A percentile compares a stretch with the other conserved stretches of the same genome.
phyloP scores from a whole-genome alignment of 2,329 filamentous ascomycete genomes.

The Apiospora arundinis region DNA sequence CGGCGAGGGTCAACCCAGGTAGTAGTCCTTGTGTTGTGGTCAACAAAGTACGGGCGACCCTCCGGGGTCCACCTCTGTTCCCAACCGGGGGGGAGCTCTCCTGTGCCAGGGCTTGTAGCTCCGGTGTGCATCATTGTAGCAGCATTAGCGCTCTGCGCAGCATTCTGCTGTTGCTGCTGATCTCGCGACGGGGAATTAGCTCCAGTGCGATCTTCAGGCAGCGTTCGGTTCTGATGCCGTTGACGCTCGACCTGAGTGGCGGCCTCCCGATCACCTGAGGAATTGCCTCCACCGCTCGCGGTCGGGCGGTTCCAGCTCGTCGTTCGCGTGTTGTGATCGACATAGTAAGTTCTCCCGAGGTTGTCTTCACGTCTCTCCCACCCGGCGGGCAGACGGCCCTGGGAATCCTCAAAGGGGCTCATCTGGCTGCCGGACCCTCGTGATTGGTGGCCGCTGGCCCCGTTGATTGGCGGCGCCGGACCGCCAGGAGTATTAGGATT shows the following conservation, averaged over 20 bases:
- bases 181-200: conserved; percentile 85
- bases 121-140: conserved; percentile 94
- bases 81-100: conserved; percentile 94
- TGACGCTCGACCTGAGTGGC: conserved; percentile 92
- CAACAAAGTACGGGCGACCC: conserved; percentile 94
- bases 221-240: conserved; percentile 91
- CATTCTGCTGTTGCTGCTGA: conserved; percentile 49
- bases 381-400: conserved; percentile 87
- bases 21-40: conserved; percentile 97
- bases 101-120: conserved; percentile 90
- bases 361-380: conserved; percentile 98
- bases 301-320: conserved; percentile 96
- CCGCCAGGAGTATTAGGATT: conserved; percentile 51
- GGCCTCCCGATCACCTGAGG: conserved; percentile 81
- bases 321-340: conserved; percentile 95
- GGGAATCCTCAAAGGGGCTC: conserved; percentile 95
- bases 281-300: conserved; percentile 76
- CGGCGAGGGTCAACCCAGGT: conserved; percentile 98
- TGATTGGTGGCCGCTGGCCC: conserved; percentile 39
- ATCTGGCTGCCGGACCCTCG: conserved; percentile 64
- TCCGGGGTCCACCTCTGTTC: conserved; percentile 96
- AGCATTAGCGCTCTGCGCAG: conserved; percentile 50
- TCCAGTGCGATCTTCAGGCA: conserved; percentile 94
- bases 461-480: conserved; percentile 44
- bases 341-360: conserved; percentile 93